Evolutionary conservation across 2,329 filamentous ascomycete genomes (phyloP).

Genomic region (Sarocladium brachiariae): DNA sequence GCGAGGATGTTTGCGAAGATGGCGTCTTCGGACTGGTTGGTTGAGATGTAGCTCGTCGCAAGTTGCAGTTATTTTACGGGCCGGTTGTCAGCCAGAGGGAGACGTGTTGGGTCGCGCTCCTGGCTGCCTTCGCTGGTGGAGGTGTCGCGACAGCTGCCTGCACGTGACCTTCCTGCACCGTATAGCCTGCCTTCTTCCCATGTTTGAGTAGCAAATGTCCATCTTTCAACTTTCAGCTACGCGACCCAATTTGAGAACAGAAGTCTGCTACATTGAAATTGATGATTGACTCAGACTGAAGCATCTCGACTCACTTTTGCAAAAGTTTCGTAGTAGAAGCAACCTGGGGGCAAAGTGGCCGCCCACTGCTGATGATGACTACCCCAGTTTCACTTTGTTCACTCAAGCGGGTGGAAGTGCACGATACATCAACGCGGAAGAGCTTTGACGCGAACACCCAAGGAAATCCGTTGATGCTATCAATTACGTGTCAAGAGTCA

Average conservation of each 20-base stretch:
- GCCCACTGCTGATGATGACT: slow-evolving; percentile 16
- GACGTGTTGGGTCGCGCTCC: slow-evolving; percentile 7
- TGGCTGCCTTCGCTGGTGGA: neutral
- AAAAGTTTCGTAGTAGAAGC: neutral
- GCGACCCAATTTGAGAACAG: too few species aligned
- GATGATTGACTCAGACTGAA: neutral
- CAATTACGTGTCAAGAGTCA: slow-evolving; percentile 21
- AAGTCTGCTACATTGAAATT: too few species aligned
- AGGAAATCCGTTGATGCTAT: slow-evolving; percentile 19
- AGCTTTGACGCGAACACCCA: slow-evolving; percentile 17
- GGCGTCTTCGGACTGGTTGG: neutral
- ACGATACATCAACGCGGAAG: slow-evolving; percentile 15
- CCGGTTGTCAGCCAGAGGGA: slow-evolving; percentile 1
- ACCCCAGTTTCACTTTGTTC: slow-evolving; percentile 24
- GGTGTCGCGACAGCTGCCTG: neutral
- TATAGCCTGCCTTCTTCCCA: too few species aligned
- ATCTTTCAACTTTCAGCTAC: neutral
- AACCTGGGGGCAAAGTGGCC: neutral
- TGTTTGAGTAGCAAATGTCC: neutral
- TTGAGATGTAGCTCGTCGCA: slow-evolving; percentile 7
- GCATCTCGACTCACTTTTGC: neutral
- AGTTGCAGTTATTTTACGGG: slow-evolving; percentile 8
- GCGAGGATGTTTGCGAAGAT: neutral
- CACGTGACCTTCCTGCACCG: slow-evolving; percentile 7
- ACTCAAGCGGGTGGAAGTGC: slow-evolving; percentile 24